phyloP scores from a whole-genome alignment of 1,284 basidiomycete species.

The Thelephora terrestris region DNA sequence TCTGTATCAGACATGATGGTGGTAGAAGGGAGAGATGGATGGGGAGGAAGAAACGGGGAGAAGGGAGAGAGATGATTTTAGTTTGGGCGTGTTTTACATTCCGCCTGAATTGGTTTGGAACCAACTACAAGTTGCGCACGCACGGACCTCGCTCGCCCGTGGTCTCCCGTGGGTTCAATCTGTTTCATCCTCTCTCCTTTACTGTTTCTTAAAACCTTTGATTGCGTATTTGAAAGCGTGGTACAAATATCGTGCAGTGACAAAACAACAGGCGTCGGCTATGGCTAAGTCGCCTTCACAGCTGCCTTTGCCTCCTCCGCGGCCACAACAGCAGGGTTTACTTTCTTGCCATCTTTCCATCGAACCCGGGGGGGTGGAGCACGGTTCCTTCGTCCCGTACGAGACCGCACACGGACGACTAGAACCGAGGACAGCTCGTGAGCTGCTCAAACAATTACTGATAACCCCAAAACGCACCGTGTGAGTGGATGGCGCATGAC shows the following conservation, averaged over 20 bases:
- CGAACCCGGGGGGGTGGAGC: slow-evolving; percentile 91
- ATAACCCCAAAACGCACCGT: slow-evolving; percentile 58
- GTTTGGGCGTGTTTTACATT: background rate
- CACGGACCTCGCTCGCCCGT: too few relatives aligned
- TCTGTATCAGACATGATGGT: slow-evolving; percentile 48
- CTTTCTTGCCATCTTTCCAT: slow-evolving; percentile 98
- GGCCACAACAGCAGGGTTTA: slow-evolving; percentile 61
- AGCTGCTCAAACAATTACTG: background rate
- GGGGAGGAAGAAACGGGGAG: slow-evolving; percentile 16
- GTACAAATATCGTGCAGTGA: background rate
- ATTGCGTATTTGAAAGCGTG: too few relatives aligned
- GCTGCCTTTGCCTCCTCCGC: slow-evolving; percentile 36
- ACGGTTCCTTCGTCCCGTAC: slow-evolving; percentile 90
- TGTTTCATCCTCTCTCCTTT: too few relatives aligned
- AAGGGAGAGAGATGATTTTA: slow-evolving; percentile 9
- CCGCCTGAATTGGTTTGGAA: slow-evolving; percentile 5
- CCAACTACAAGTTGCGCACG: too few relatives aligned
- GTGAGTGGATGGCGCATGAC: slow-evolving; percentile 98
- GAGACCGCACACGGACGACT: slow-evolving; percentile 95
- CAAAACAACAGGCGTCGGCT: slow-evolving; percentile 9
- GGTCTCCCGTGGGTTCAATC: too few relatives aligned
- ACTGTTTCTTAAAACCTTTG: too few relatives aligned
- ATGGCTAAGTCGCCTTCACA: slow-evolving; percentile 20
- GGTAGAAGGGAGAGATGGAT: slow-evolving; percentile 10
- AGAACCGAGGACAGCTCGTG: slow-evolving; percentile 2